Percentiles rank a stretch among this genome's conserved stretches.
Conservation (phyloP, 169 alveolate species). For the Plasmodium inui region DNA sequence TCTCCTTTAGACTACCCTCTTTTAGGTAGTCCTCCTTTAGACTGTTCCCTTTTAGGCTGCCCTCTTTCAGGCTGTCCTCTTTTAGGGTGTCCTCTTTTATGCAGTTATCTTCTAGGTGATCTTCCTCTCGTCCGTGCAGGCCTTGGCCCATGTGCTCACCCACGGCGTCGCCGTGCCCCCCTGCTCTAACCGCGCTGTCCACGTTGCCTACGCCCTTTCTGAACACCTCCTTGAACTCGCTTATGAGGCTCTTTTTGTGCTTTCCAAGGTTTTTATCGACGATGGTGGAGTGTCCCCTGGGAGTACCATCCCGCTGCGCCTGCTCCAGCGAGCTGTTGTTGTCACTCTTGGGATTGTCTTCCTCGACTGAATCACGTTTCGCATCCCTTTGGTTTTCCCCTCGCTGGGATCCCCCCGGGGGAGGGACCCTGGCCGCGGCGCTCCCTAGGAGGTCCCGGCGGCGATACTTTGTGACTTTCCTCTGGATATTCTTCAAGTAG, state of each 20-base stretch:
- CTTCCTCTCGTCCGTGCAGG: not conserved
- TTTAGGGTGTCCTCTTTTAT: too few relatives aligned
- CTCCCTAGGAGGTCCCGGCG: not conserved
- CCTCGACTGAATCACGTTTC: not conserved
- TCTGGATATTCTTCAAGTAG: conserved; percentile 40
- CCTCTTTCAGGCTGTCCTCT: too few relatives aligned
- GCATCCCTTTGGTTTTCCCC: not conserved
- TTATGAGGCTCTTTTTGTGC: conserved; percentile 1
- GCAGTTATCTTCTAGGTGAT: not conserved
- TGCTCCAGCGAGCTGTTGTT: not conserved
- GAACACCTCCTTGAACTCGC: not conserved
- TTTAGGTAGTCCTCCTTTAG: not conserved
- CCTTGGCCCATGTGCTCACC: not conserved
- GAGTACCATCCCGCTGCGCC: not conserved
- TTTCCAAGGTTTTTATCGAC: not conserved
- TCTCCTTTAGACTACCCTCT: not conserved
- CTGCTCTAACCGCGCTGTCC: not conserved
- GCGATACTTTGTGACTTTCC: conserved; percentile 36
- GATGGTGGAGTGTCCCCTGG: not conserved
- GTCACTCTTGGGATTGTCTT: not conserved
- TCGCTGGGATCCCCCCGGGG: not conserved
- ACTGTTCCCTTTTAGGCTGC: not conserved
- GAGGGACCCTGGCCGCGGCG: not conserved
- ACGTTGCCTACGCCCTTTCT: not conserved
- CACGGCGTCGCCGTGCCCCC: not conserved